A percentile compares a stretch with the other conserved stretches of the same genome.
phyloP scores from a whole-genome alignment of 1,284 basidiomycete species.

The Lentinula novae-zelandiae region DNA sequence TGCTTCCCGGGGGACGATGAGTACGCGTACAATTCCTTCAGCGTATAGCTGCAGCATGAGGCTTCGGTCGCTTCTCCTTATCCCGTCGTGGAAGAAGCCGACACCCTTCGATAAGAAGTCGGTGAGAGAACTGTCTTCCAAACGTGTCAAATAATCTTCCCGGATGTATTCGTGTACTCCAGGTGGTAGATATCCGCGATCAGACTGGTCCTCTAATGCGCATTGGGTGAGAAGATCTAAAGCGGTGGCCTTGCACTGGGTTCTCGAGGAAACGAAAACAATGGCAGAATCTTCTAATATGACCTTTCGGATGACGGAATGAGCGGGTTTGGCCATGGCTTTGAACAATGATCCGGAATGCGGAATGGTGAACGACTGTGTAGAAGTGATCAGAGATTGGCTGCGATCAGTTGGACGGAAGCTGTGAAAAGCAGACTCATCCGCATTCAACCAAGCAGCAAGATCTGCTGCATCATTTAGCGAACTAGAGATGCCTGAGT shows the following conservation, averaged over 20 bases:
- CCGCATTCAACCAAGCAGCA: conserved; percentile 81
- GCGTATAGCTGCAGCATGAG: conserved; percentile 83
- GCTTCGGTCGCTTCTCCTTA: conserved; percentile 68
- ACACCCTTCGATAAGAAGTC: conserved; percentile 89
- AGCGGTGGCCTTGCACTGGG: conserved; percentile 78
- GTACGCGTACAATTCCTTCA: conserved; percentile 76
- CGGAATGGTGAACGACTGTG: conserved; percentile 83
- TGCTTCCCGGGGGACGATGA: conserved; percentile 80
- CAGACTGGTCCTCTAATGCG: conserved; percentile 71
- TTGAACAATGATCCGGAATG: conserved; percentile 89
- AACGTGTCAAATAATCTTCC: conserved; percentile 54
- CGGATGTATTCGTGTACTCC: conserved; percentile 54
- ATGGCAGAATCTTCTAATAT: conserved; percentile 54
- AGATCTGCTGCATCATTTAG: conserved; percentile 81
- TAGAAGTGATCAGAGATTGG: conserved; percentile 67
- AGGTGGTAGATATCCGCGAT: conserved; percentile 66
- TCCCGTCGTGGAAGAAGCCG: conserved; percentile 81
- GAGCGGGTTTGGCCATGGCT: conserved; percentile 89
- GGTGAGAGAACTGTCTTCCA: conserved; percentile 65
- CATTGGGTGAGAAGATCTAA: conserved; percentile 87
- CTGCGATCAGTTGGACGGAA: conserved; percentile 86
- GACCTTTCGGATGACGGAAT: conserved; percentile 54
- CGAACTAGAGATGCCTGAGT: conserved; percentile 77
- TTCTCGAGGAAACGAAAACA: conserved; percentile 87
- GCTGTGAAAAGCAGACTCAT: conserved; percentile 62